A percentile compares a stretch with the other conserved stretches of the same genome.
Evolutionary conservation across 2,329 filamentous ascomycete species (phyloP).

Genomic region (Microsporum canis): DNA sequence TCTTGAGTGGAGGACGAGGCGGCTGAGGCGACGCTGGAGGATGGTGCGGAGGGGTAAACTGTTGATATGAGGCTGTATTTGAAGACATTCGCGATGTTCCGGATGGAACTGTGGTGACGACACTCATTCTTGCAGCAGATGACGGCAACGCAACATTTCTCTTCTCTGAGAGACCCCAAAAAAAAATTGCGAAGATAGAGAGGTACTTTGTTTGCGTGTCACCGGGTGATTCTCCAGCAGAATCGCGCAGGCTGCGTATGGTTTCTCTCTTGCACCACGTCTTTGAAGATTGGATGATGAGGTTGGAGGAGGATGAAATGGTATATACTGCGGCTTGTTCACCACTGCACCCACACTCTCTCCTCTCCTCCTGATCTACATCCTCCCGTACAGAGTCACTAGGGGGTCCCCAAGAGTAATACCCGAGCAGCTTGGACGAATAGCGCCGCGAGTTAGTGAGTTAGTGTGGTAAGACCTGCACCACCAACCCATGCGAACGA

Average conservation of each 20-base stretch:
- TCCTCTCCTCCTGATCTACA: not conserved
- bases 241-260: not conserved
- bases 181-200: not conserved
- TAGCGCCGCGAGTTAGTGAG: not conserved
- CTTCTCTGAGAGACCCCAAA: not conserved
- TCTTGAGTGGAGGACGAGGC: conserved; percentile 22
- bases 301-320: not conserved
- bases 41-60: conserved; percentile 18
- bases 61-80: conserved; percentile 19
- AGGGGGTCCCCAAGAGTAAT: not conserved
- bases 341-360: not conserved
- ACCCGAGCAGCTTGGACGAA: not conserved
- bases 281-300: not conserved
- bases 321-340: conserved; percentile 4
- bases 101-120: conserved; percentile 29
- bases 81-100: conserved; percentile 26
- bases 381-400: not conserved
- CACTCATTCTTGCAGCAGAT: conserved; percentile 24
- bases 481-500: conserved; percentile 3
- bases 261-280: not conserved
- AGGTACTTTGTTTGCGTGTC: not conserved
- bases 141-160: not conserved
- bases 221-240: not conserved
- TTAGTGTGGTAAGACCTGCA: conserved; percentile 3
- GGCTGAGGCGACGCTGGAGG: conserved; percentile 11